phyloP scores from a whole-genome alignment of 352 stramenopile genomes.

The Blastocystis sp. region DNA sequence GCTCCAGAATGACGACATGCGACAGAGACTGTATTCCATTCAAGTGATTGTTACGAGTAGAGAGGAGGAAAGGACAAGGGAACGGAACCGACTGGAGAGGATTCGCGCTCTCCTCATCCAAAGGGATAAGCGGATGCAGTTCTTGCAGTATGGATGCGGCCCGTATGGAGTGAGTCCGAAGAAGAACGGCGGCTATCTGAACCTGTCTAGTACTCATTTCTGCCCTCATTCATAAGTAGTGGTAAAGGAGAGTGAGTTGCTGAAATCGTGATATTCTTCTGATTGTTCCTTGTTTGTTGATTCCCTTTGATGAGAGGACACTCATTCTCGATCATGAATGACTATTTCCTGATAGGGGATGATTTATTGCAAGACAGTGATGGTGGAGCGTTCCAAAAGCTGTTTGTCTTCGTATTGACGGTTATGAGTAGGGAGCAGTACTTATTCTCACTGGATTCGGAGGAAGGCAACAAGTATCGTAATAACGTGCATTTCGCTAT shows the following conservation, averaged over 20 bases:
- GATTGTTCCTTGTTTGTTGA: not conserved
- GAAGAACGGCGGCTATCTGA: not conserved
- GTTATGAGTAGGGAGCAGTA: slow-evolving; percentile 8
- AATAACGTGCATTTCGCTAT: not conserved
- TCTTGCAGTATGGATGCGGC: not conserved
- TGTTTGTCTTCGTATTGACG: not conserved
- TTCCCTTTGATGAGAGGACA: not conserved
- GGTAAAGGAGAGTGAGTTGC: not conserved
- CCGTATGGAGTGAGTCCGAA: not conserved
- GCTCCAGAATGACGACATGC: not conserved
- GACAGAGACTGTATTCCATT: not conserved
- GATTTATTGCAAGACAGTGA: not conserved
- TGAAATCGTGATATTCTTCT: not conserved
- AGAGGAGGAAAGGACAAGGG: not conserved
- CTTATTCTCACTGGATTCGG: not conserved
- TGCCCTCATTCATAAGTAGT: not conserved
- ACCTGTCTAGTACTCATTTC: not conserved
- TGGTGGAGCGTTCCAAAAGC: not conserved
- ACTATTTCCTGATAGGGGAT: slow-evolving; percentile 42
- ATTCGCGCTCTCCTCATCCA: not conserved
- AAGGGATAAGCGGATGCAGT: not conserved
- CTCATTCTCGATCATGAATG: not conserved
- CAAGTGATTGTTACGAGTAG: not conserved
- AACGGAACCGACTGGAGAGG: not conserved
- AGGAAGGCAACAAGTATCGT: slow-evolving; percentile 7